These are phyloP conservation scores for Nigrospora oryzae DNA, from an alignment of 2,329 filamentous ascomycete species.

Conservation along the genomic window DNA sequence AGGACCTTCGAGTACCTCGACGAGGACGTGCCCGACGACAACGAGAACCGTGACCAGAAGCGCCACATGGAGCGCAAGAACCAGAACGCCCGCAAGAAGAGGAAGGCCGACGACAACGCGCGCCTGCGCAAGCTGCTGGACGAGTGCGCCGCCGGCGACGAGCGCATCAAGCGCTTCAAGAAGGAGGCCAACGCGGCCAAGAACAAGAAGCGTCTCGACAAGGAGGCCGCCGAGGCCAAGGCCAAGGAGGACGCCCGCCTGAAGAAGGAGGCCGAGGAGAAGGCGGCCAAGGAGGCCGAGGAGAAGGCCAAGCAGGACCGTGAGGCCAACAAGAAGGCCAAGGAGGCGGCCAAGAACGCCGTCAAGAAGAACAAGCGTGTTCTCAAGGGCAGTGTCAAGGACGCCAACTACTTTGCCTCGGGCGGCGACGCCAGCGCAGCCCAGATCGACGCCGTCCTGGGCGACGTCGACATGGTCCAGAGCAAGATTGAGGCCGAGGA, in stretches of 20 bases:
- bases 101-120: constrained; percentile 94
- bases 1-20: constrained; percentile 96
- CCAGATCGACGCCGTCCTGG: constrained; percentile 74
- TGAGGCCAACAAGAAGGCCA: constrained; percentile 86
- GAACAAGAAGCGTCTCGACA: constrained; percentile 89
- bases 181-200: constrained; percentile 87
- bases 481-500: constrained; percentile 85
- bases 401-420: constrained; percentile 86
- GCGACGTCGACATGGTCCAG: constrained; percentile 81
- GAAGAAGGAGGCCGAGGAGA: constrained; percentile 76
- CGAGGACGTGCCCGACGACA: constrained; percentile 97
- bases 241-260: constrained; percentile 76
- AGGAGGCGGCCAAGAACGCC: constrained; percentile 97
- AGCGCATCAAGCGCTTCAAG: constrained; percentile 96
- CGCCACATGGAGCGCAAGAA: constrained; percentile 98
- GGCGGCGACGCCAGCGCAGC: constrained; percentile 61
- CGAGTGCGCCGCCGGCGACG: constrained; percentile 73
- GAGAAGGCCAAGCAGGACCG: constrained; percentile 77
- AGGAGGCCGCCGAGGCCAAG: constrained; percentile 85
- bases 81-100: constrained; percentile 94
- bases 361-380: constrained; percentile 99
- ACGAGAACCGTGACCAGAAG: constrained; percentile 98
- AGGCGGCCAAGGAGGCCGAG: constrained; percentile 74
- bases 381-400: constrained; percentile 87
- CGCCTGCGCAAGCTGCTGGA: constrained; percentile 87